Evolutionary conservation across 192 early-diverging fungal species (phyloP).

Genomic region (Entomortierella lignicola): DNA sequence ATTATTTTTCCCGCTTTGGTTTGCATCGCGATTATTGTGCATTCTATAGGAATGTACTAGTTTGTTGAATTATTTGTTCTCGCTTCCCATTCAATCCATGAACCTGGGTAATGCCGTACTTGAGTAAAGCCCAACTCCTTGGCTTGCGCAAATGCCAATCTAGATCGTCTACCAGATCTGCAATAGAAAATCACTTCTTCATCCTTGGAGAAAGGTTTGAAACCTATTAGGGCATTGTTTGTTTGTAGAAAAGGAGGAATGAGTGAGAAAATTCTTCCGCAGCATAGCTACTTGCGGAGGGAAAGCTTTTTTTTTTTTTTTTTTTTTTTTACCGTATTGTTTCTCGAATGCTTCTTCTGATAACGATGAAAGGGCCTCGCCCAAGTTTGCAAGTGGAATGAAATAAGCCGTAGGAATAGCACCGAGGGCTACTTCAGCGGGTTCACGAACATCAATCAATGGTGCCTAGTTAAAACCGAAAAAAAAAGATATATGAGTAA

Average conservation of each 20-base stretch:
- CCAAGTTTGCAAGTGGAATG: slow-evolving; percentile 67
- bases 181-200: slow-evolving; percentile 73
- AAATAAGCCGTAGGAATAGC: slow-evolving; percentile 68
- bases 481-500: neutral
- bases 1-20: neutral
- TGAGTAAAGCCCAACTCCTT: slow-evolving; percentile 58
- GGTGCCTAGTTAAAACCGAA: too few species aligned
- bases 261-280: too few species aligned
- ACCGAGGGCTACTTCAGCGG: slow-evolving; percentile 63
- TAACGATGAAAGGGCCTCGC: slow-evolving; percentile 37
- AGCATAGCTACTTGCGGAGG: too few species aligned
- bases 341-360: slow-evolving; percentile 52
- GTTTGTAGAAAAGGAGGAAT: too few species aligned
- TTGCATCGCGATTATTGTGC: too few species aligned
- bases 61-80: neutral
- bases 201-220: slow-evolving; percentile 61
- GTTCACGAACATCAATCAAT: slow-evolving; percentile 75
- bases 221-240: too few species aligned
- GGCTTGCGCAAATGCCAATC: slow-evolving; percentile 63
- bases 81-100: slow-evolving; percentile 29
- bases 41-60: neutral
- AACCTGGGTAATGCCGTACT: slow-evolving; percentile 31
- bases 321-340: slow-evolving; percentile 44
- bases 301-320: too few species aligned
- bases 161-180: slow-evolving; percentile 70